Evolutionary conservation across 768 basidiomycete genomes (phyloP).

Genomic region (Infundibulicybe gibba): DNA sequence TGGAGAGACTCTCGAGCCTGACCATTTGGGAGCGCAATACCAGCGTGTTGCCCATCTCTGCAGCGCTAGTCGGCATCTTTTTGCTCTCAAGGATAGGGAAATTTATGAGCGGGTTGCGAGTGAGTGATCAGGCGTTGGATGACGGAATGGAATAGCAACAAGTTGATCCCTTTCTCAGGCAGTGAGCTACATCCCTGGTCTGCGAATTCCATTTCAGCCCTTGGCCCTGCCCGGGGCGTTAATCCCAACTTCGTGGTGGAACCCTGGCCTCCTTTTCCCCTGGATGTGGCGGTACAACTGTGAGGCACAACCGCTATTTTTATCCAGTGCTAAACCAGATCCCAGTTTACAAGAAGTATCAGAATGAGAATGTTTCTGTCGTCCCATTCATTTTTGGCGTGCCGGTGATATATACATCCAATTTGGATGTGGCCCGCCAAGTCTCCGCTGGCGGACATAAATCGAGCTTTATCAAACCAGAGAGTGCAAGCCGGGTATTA

Average conservation of each 20-base stretch:
- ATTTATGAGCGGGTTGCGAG: neutral
- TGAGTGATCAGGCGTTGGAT: neutral
- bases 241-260: constrained; percentile 7
- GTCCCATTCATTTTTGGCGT: constrained; percentile 34
- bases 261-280: constrained; percentile 10
- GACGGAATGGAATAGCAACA: neutral
- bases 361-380: constrained; percentile 36
- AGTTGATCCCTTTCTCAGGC: neutral
- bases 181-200: constrained; percentile 4
- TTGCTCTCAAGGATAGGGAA: neutral
- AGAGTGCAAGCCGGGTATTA: constrained; percentile 12
- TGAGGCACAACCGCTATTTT: constrained; percentile 1
- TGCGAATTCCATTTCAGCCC: constrained; percentile 9
- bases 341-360: neutral
- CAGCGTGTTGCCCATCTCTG: no score
- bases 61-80: neutral
- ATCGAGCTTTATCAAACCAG: constrained; percentile 36
- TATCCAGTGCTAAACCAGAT: neutral
- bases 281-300: constrained; percentile 6
- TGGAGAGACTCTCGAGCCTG: no score
- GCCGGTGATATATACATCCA: constrained; percentile 36
- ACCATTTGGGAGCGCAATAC: no score
- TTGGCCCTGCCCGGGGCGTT: constrained; percentile 4
- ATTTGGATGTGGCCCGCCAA: constrained; percentile 44
- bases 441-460: constrained; percentile 35